Evolutionary conservation across 176 grass and related monocot genomes (phyloP).

Genomic region (Otatea glauca): DNA sequence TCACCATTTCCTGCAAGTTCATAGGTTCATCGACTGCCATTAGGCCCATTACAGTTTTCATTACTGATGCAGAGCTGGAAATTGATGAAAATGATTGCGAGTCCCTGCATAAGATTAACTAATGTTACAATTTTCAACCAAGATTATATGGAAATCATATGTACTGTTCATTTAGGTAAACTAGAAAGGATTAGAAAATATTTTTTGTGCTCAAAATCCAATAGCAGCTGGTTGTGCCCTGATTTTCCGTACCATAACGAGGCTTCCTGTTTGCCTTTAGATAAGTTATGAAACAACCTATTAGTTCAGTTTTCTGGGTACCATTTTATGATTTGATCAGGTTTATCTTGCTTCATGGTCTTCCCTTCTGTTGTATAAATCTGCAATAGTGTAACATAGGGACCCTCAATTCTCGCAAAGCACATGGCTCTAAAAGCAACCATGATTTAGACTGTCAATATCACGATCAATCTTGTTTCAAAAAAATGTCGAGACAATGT

Average conservation of each 20-base stretch:
- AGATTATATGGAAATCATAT: background rate
- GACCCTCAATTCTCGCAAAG: too few relatives aligned
- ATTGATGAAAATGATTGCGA: background rate
- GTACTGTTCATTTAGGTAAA: background rate
- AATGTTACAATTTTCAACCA: background rate
- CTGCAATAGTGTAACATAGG: background rate
- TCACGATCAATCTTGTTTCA: too few relatives aligned
- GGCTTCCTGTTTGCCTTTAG: background rate
- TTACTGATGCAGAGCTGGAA: background rate
- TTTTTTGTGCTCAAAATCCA: background rate
- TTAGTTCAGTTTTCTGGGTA: background rate
- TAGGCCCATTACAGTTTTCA: background rate
- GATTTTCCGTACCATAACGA: background rate
- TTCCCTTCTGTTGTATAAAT: conserved; percentile 6
- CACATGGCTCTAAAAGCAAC: too few relatives aligned
- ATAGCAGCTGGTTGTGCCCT: background rate
- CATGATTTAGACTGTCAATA: too few relatives aligned
- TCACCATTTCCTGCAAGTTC: background rate
- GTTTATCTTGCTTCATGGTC: background rate
- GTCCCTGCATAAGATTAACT: background rate
- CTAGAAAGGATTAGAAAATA: background rate
- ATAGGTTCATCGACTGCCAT: background rate
- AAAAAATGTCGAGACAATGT: too few relatives aligned
- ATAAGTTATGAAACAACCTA: background rate
- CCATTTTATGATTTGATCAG: background rate